Conservation (phyloP, 305 asterid genomes). For the Fraxinus floribunda region DNA sequence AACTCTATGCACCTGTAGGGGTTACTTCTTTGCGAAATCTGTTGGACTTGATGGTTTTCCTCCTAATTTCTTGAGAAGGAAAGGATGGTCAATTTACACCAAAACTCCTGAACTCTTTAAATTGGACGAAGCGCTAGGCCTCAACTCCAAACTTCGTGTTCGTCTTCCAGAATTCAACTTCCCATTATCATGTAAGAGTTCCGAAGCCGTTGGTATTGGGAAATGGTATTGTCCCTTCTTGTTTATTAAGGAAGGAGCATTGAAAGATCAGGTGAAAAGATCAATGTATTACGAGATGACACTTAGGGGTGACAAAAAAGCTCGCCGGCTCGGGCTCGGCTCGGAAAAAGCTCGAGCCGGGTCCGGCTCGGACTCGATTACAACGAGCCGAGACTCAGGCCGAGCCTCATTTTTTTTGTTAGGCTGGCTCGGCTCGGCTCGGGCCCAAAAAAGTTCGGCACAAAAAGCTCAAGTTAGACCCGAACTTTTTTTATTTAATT, state of each 20-base stretch:
- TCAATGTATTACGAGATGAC: conserved; percentile 37
- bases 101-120: conserved; percentile 35
- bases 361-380: no score
- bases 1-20: conserved; percentile 12
- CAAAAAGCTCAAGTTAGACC: no score
- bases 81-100: conserved; percentile 49
- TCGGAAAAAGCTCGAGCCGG: no score
- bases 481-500: no score
- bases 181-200: conserved; percentile 17
- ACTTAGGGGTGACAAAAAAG: no score
- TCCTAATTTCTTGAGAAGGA: conserved; percentile 39
- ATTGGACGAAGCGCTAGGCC: conserved; percentile 47
- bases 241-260: conserved; percentile 51
- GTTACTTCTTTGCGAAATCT: conserved; percentile 40
- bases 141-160: conserved; percentile 43
- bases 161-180: conserved; percentile 36
- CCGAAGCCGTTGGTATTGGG: conserved; percentile 39
- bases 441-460: no score
- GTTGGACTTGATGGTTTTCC: conserved; percentile 57
- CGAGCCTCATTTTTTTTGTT: no score
- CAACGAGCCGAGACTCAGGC: no score
- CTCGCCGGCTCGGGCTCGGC: no score
- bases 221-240: conserved; percentile 66
- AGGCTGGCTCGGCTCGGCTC: no score
- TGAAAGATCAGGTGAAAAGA: conserved; percentile 29